Evolutionary conservation across 2,329 filamentous ascomycete species (phyloP).

Genomic region (Rhexocercosporidium sp.): DNA sequence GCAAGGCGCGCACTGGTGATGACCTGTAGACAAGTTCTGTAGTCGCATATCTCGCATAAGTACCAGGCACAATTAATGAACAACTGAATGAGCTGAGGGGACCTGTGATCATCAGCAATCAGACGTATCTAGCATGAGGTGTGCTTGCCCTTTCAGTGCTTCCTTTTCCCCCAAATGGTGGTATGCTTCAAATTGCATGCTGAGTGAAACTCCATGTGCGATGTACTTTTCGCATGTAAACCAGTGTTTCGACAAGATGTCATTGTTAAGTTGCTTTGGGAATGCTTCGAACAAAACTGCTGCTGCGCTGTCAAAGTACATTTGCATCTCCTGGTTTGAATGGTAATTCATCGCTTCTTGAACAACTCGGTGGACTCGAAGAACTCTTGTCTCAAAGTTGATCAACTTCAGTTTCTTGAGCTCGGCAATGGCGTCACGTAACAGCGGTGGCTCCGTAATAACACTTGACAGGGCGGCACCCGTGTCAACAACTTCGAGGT

Average conservation of each 20-base stretch:
- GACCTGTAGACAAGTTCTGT: constrained; percentile 17
- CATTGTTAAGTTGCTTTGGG: constrained; percentile 23
- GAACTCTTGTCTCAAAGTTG: constrained; percentile 24
- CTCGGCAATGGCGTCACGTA: constrained; percentile 29
- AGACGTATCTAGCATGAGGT: neutral
- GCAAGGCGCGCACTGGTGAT: constrained; percentile 17
- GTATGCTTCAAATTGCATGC: constrained; percentile 12
- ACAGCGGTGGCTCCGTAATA: constrained; percentile 15
- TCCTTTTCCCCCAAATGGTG: neutral
- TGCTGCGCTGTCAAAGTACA: constrained; percentile 24
- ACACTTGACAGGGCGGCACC: constrained; percentile 20
- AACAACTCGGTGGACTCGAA: constrained; percentile 30
- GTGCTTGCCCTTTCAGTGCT: neutral
- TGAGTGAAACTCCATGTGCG: constrained; percentile 27
- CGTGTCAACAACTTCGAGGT: constrained; percentile 4
- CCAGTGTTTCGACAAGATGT: constrained; percentile 18
- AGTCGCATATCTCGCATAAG: constrained; percentile 28
- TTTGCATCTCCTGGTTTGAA: constrained; percentile 22
- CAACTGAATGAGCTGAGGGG: constrained; percentile 19
- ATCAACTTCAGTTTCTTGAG: constrained; percentile 25
- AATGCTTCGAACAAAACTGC: constrained; percentile 29
- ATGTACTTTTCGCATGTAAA: constrained; percentile 25
- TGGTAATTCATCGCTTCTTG: constrained; percentile 36
- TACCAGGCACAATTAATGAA: constrained; percentile 29
- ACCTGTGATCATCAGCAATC: too few species aligned